phyloP scores from a whole-genome alignment of 495 filamentous ascomycete species.

The Neurospora sp. region DNA sequence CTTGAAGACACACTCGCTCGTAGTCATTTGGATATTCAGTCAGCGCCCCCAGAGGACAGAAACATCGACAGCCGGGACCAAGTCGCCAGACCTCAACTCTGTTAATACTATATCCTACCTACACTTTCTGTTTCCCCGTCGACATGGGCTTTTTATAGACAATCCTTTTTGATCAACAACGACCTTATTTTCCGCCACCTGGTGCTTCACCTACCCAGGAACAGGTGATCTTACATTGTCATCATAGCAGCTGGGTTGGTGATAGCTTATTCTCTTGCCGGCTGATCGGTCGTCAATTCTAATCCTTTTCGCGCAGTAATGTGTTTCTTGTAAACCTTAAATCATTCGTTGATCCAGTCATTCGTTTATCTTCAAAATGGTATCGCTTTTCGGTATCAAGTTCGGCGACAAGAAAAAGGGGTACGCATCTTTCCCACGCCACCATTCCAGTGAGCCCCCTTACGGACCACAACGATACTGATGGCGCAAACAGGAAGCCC shows the following conservation, averaged over 20 bases:
- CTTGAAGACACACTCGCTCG: not conserved
- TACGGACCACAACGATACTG: constrained; percentile 6
- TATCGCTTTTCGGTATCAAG: constrained; percentile 41
- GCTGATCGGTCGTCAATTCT: not conserved
- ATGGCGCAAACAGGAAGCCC: constrained; percentile 22
- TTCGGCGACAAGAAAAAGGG: constrained; percentile 39
- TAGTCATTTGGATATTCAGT: not conserved
- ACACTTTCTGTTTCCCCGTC: not conserved
- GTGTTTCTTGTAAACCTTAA: constrained; percentile 5
- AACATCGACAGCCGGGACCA: not conserved
- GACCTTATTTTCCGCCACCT: not conserved
- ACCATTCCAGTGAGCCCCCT: not conserved
- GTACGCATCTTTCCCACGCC: constrained; percentile 8
- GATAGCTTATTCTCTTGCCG: not conserved
- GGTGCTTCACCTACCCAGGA: not conserved
- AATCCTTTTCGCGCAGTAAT: constrained; percentile 6
- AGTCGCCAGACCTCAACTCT: not conserved
- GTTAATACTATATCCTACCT: not conserved
- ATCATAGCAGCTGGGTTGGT: not conserved
- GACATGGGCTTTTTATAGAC: not conserved
- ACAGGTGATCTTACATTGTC: not conserved
- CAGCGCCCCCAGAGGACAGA: not conserved
- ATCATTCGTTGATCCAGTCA: constrained; percentile 3
- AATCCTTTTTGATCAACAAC: not conserved
- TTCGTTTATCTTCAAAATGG: constrained; percentile 25